Evolutionary conservation across 768 basidiomycete genomes (phyloP), one percentile per base, ranked within the genome.

Genomic region (Chiua virens): DNA sequence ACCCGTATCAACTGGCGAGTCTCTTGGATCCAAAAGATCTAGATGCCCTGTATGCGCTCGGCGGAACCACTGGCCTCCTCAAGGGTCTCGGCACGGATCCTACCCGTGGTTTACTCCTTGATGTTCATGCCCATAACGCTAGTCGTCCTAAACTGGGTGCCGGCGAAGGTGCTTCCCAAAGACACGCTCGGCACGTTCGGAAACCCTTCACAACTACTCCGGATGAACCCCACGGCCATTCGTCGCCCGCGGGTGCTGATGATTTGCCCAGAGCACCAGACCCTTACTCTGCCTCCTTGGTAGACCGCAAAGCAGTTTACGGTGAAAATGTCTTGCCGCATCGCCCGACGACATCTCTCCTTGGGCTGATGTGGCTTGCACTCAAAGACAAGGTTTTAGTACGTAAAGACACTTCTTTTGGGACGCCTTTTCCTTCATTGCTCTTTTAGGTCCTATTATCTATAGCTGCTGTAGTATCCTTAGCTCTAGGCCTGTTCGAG

Each of bases 401-500:
- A 60, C 63, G 84, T 79, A 21, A 7, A 35, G 10, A 2, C 17
- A 38, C 6, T 18, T 4, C 32, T 20, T 50, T 50, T 42, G 11
- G 14, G 23, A n/a, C 21, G 10, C 3, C 43, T 65, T 14, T 41
- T 25, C 21, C 42, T 55, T 34, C 27, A 54, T 43, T 49, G 55
- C 42, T 14, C 27, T 25, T 38, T 32, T 37, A 95, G 91, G 81
- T 98, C 53, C 67, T 99, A 44, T 79, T 98, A 35, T 92, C 90
- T 17, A 82, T 98, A 62, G 92, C 96, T 42, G 97, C 97, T 4
- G 82, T 91, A 35, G 79, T 99, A 36, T 97, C 97, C 15, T 77
- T 99, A 40, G 94, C 93, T 13, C 82, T 98, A 14, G 97, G 97
- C 18, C 73, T 99, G 25, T 97, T 97, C 71, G 89, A 96, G 66